phyloP scores from a whole-genome alignment of 2,329 filamentous ascomycete genomes.

The Colletotrichum camelliae region DNA sequence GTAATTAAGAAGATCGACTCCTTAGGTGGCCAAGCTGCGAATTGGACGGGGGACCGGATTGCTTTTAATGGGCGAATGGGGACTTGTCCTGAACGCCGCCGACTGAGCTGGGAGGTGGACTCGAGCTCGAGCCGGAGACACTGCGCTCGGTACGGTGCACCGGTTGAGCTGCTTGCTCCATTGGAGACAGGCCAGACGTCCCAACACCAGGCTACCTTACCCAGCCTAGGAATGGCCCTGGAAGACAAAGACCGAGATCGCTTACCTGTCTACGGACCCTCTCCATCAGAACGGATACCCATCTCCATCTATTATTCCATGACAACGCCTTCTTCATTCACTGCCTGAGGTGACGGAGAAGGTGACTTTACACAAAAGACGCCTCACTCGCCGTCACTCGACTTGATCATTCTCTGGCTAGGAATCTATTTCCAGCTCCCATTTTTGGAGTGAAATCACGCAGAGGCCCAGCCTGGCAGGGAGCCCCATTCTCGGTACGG shows the following conservation, averaged over 20 bases:
- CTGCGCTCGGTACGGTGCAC: conserved; percentile 7
- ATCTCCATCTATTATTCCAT: background rate
- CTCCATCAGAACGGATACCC: background rate
- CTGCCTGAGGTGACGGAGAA: background rate
- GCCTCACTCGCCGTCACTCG: background rate
- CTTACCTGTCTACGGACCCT: background rate
- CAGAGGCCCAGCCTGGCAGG: background rate
- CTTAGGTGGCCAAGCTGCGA: conserved; percentile 11
- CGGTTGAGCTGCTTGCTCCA: background rate
- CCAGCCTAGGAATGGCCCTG: background rate
- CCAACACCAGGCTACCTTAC: background rate
- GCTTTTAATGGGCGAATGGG: conserved; percentile 22
- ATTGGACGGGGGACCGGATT: conserved; percentile 19
- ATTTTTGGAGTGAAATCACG: background rate
- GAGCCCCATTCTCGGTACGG: conserved; percentile 7
- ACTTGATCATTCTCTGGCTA: background rate
- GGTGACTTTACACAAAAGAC: conserved; percentile 1
- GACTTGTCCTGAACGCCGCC: background rate
- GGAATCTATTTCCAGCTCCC: background rate
- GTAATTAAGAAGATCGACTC: conserved; percentile 18
- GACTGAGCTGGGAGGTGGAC: conserved; percentile 8
- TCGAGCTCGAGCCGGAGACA: conserved; percentile 15
- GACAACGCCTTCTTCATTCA: background rate
- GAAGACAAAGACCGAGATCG: background rate
- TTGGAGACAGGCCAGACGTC: background rate